These are phyloP conservation scores for Fusarium oxysporum DNA, from an alignment of 2,329 filamentous ascomycete genomes.

Conservation along the genomic window DNA sequence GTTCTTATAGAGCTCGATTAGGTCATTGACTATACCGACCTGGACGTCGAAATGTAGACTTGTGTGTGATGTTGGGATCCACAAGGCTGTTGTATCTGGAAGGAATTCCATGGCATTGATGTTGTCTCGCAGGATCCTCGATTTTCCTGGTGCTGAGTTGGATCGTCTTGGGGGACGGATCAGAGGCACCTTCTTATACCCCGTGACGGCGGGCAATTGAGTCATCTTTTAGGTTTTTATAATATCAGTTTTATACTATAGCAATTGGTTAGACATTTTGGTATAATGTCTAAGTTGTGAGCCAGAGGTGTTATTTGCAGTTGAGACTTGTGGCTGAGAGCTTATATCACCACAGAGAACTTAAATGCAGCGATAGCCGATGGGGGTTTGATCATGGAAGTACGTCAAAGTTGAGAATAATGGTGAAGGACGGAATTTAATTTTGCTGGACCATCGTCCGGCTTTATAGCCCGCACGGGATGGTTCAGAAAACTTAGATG, in stretches of 20 bases:
- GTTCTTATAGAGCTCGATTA: neutral
- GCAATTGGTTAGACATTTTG: rapidly evolving
- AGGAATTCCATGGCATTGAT: neutral
- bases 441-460: neutral
- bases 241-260: neutral
- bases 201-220: neutral
- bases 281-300: neutral
- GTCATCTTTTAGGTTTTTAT: neutral
- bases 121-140: no score
- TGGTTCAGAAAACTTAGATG: no score
- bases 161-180: no score
- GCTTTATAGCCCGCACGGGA: neutral
- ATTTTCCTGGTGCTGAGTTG: no score
- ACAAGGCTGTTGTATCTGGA: rapidly evolving
- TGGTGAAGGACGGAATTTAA: neutral
- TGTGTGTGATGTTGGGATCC: rapidly evolving
- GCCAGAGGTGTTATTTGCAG: no score
- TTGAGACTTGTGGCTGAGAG: no score
- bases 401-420: no score
- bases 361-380: no score
- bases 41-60: neutral
- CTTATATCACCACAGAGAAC: neutral
- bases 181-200: no score
- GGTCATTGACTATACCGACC: rapidly evolving
- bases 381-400: no score